Conservation (phyloP, 2,329 filamentous ascomycete genomes). For the Trichoderma afroharzianum region DNA sequence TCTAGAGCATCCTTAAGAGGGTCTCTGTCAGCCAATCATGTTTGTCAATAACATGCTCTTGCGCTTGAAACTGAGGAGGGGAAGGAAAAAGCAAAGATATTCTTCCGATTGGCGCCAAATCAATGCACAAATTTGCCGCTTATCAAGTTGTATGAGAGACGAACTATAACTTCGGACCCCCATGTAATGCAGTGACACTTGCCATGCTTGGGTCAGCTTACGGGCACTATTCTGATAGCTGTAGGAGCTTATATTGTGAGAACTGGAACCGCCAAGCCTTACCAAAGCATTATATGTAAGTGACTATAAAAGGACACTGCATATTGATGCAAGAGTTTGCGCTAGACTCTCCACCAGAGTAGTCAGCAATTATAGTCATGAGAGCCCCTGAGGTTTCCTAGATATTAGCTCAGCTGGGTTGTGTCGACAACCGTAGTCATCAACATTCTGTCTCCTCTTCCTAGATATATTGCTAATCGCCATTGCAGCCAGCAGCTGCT, state of each 20-base stretch:
- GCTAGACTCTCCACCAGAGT: background rate
- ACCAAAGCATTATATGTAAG: background rate
- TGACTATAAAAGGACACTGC: background rate
- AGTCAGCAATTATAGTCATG: background rate
- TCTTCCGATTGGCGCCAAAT: background rate
- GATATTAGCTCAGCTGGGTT: background rate
- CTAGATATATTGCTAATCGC: background rate
- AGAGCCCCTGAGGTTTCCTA: background rate
- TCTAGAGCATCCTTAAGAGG: background rate
- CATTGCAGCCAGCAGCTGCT: background rate
- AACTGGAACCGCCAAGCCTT: background rate
- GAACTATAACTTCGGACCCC: background rate
- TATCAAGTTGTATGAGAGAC: background rate
- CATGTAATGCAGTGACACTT: background rate
- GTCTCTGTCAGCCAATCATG: background rate
- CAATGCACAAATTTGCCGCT: background rate
- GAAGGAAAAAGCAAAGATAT: background rate
- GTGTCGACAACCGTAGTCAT: background rate
- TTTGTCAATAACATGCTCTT: background rate
- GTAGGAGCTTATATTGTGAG: background rate
- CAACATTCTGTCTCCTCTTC: background rate
- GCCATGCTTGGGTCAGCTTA: background rate
- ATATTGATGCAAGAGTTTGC: background rate
- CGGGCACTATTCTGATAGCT: background rate
- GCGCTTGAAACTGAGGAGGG: background rate